Conservation (phyloP, 2,329 filamentous ascomycete genomes). For the Sphaerulina populicola region DNA sequence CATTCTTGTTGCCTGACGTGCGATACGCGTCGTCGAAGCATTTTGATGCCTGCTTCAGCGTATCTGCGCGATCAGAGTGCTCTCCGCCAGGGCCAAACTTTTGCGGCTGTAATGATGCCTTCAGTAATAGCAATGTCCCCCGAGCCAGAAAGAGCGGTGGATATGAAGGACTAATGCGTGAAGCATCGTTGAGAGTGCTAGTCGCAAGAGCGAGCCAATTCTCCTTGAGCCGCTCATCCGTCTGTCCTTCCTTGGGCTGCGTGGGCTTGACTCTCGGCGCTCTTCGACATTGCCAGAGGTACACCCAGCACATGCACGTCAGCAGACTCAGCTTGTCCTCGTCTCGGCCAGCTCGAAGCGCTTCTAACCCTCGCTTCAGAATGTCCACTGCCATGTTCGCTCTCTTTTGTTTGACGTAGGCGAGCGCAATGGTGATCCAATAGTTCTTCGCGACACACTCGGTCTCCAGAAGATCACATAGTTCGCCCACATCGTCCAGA, state of each 20-base stretch:
- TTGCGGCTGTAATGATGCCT: constrained; percentile 74
- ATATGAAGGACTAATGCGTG: constrained; percentile 83
- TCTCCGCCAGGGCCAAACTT: constrained; percentile 57
- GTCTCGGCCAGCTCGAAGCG: constrained; percentile 54
- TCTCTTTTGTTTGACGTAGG: constrained; percentile 93
- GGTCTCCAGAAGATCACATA: constrained; percentile 90
- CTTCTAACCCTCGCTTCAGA: constrained; percentile 62
- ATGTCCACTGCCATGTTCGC: constrained; percentile 72
- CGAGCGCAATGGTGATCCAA: constrained; percentile 96
- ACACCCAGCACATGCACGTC: constrained; percentile 81
- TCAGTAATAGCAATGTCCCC: constrained; percentile 78
- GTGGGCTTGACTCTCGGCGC: constrained; percentile 59
- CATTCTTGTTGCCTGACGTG: constrained; percentile 74
- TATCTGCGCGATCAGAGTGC: constrained; percentile 62
- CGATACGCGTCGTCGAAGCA: constrained; percentile 90
- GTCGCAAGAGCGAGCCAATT: constrained; percentile 88
- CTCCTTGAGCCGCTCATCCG: constrained; percentile 83
- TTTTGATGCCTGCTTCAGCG: constrained; percentile 76
- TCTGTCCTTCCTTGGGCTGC: constrained; percentile 40
- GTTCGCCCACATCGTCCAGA: constrained; percentile 73
- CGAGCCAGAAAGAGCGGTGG: constrained; percentile 85
- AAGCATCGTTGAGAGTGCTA: constrained; percentile 86
- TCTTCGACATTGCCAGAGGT: constrained; percentile 79
- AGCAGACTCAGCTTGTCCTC: constrained; percentile 81
- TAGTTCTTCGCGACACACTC: constrained; percentile 84